Evolutionary conservation across 2,329 filamentous ascomycete species (phyloP).

Genomic region (Fusarium sp.): DNA sequence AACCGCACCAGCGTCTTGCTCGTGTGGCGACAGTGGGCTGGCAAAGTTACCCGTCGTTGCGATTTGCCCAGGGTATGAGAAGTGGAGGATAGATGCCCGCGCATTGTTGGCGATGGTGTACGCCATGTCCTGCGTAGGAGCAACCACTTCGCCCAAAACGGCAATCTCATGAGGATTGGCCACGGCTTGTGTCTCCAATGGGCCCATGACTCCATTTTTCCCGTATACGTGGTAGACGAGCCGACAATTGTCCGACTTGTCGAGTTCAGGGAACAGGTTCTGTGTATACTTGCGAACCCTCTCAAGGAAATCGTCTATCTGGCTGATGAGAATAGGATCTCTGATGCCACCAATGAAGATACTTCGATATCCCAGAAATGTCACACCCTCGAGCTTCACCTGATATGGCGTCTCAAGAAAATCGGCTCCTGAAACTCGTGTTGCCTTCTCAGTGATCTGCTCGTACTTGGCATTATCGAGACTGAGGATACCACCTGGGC

Average conservation of each 20-base stretch:
- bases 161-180: constrained; percentile 54
- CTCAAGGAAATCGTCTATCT: constrained; percentile 52
- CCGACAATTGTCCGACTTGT: constrained; percentile 48
- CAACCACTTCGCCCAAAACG: constrained; percentile 58
- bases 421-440: constrained; percentile 54
- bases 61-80: constrained; percentile 58
- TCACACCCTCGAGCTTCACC: constrained; percentile 62
- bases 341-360: constrained; percentile 58
- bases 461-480: constrained; percentile 56
- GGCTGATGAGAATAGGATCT: constrained; percentile 59
- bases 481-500: constrained; percentile 60
- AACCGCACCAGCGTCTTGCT: constrained; percentile 49
- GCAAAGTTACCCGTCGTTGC: constrained; percentile 63
- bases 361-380: constrained; percentile 55
- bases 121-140: constrained; percentile 56
- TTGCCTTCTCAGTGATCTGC: constrained; percentile 48
- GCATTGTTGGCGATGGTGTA: constrained; percentile 55
- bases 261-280: constrained; percentile 39
- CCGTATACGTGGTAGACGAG: constrained; percentile 60
- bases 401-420: constrained; percentile 55
- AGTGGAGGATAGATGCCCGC: constrained; percentile 57
- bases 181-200: constrained; percentile 41
- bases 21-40: constrained; percentile 37
- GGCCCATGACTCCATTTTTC: constrained; percentile 50
- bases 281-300: constrained; percentile 42